These are phyloP conservation scores for Tetrapyrgos nigripes DNA, from an alignment of 1,284 basidiomycete genomes.

Conservation along the genomic window DNA sequence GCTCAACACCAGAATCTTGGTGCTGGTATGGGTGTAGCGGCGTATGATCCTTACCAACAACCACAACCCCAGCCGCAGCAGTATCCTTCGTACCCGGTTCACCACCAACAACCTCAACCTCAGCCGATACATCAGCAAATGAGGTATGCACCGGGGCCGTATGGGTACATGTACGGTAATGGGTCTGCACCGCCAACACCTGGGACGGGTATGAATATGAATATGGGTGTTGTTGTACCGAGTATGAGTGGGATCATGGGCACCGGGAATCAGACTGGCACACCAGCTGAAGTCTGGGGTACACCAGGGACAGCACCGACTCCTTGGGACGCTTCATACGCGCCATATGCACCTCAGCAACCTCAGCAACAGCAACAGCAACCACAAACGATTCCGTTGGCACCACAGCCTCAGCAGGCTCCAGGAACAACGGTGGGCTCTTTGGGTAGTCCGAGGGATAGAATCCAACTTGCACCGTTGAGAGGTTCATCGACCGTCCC, in stretches of 20 bases:
- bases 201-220: background rate
- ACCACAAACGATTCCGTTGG: conserved; percentile 6
- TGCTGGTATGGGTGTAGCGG: conserved; percentile 19
- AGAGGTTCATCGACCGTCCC: conserved; percentile 20
- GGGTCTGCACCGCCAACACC: background rate
- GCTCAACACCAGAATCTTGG: background rate
- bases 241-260: background rate
- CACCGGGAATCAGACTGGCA: background rate
- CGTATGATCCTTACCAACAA: conserved; percentile 32
- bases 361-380: conserved; percentile 24
- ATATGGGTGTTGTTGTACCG: background rate
- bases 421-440: background rate
- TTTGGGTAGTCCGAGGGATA: conserved; percentile 33
- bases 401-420: conserved; percentile 1
- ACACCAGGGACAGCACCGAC: background rate
- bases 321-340: background rate
- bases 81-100: conserved; percentile 9
- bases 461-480: conserved; percentile 66
- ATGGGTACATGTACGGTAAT: background rate
- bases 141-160: background rate
- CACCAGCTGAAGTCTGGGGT: conserved; percentile 7
- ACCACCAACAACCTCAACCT: conserved; percentile 18
- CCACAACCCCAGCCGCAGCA: conserved; percentile 35
- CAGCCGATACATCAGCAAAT: conserved; percentile 15
- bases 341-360: background rate